Conservation (phyloP, 495 filamentous ascomycete genomes). For the Annulohypoxylon nitens region DNA sequence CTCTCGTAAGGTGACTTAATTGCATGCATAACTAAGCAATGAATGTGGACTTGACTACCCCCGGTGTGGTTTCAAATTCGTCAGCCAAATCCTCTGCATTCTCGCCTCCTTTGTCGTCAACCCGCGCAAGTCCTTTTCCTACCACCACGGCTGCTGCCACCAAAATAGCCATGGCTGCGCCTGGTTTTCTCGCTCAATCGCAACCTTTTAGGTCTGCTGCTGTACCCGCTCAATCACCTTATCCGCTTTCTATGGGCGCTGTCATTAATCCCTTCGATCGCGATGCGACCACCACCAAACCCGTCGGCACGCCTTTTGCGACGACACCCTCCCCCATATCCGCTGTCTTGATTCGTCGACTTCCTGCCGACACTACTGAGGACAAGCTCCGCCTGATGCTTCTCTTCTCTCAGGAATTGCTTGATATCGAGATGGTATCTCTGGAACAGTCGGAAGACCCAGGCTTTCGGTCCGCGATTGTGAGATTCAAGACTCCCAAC, state of each 20-base stretch:
- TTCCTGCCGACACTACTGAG: slow-evolving; percentile 78
- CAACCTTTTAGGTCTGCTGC: slow-evolving; percentile 53
- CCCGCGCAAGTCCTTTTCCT: slow-evolving; percentile 54
- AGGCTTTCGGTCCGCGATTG: slow-evolving; percentile 79
- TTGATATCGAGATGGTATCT: slow-evolving; percentile 78
- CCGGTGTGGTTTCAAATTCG: slow-evolving; percentile 53
- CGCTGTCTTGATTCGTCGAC: slow-evolving; percentile 75
- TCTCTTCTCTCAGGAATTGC: slow-evolving; percentile 84
- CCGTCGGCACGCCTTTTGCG: slow-evolving; percentile 67
- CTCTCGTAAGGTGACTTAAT: slow-evolving; percentile 45
- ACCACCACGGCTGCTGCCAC: slow-evolving; percentile 48
- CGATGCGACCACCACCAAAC: slow-evolving; percentile 60
- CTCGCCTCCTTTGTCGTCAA: slow-evolving; percentile 52
- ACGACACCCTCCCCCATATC: slow-evolving; percentile 51
- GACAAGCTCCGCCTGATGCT: slow-evolving; percentile 85
- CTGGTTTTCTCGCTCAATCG: slow-evolving; percentile 52
- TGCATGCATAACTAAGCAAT: slow-evolving; percentile 62
- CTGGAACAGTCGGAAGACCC: slow-evolving; percentile 74
- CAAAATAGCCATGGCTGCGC: slow-evolving; percentile 58
- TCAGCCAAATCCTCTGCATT: slow-evolving; percentile 46
- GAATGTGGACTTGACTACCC: slow-evolving; percentile 57
- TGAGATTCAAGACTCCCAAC: slow-evolving; percentile 76
- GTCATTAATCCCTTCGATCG: slow-evolving; percentile 54
- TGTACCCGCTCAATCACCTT: slow-evolving; percentile 50
- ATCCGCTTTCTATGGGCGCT: slow-evolving; percentile 56